Base-by-base conservation (phyloP, 108 stramenopile genomes). In the Skeletonema costatum region DNA sequence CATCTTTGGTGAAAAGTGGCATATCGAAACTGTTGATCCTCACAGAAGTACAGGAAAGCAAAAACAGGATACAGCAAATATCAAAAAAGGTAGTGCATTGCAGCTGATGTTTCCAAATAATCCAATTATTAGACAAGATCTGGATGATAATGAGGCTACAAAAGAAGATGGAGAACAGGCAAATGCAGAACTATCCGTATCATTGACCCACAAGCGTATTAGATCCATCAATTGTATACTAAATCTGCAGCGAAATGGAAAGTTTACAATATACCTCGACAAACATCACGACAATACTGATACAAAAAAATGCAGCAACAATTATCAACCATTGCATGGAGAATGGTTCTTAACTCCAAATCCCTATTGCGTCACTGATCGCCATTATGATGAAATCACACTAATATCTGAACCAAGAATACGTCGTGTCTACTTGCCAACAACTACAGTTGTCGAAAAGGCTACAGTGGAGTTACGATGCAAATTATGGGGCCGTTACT, bases 311-410 rank as follows among this genome's bases (percentile, higher is more conserved):
- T 32, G 32, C 25, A 69, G 14, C 14, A 36, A 60, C 38, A 60
- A 71, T 17, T 69, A 70, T 70, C 56, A 61, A 46, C 60, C 81
- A 29, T 29, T 93, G 9, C 81, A 68, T 17, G 93, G 93, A 8
- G 66, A 78, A 77, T 93, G 93, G 93, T 78, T 76, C 19, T 66
- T 91, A 29, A 68, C 75, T 17, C 66, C 82, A 32, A 93, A 93
- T 81, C 93, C 93, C 2, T 93, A 93, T 60, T 93, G 93, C 61
- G 77, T 88, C 36, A 93, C 93, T n/a, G 93, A 93, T 81, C 81
- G 93, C 5, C 87, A 81, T 21, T 93, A 87, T 38, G 93, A 93
- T 70, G 75, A 87, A 67, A 48, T 93, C 29, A 74, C 70, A 19
- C 81, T 93, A 32, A 60, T 78, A 62, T 87, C 90, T 25, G 80